phyloP scores from a whole-genome alignment of 768 basidiomycete genomes.

The Sarcomyxa edulis region DNA sequence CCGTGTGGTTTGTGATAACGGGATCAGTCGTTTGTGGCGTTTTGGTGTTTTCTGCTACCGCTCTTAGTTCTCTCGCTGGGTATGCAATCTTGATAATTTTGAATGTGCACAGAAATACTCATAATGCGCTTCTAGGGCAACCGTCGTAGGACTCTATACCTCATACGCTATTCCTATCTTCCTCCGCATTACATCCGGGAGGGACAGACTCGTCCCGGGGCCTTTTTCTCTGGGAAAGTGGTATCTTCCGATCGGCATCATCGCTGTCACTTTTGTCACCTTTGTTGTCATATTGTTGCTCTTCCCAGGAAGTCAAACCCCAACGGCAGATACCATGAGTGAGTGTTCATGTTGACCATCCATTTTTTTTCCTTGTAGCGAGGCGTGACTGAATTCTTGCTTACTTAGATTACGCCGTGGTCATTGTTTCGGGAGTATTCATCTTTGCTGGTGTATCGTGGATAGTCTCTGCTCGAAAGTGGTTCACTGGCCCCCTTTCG shows the following conservation, averaged over 20 bases:
- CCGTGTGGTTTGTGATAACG: conserved; percentile 32
- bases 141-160: conserved; percentile 28
- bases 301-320: conserved; percentile 22
- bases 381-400: conserved; percentile 25
- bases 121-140: conserved; percentile 14
- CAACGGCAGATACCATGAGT: conserved; percentile 26
- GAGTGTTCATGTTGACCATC: too few relatives aligned
- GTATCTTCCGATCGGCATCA: conserved; percentile 22
- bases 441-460: conserved; percentile 24
- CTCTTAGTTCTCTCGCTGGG: conserved; percentile 29
- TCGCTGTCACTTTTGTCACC: conserved; percentile 22
- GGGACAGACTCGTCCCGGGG: conserved; percentile 24
- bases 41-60: conserved; percentile 26
- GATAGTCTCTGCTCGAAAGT: conserved; percentile 26
- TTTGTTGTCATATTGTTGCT: conserved; percentile 27
- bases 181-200: conserved; percentile 28
- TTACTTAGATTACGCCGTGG: conserved; percentile 21
- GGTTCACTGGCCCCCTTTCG: conserved; percentile 28
- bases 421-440: conserved; percentile 25
- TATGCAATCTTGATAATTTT: conserved; percentile 9
- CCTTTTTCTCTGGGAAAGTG: conserved; percentile 27
- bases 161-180: conserved; percentile 33
- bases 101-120: not conserved
- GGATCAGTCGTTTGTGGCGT: conserved; percentile 23
- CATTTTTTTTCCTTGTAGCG: not conserved